phyloP scores from a whole-genome alignment of 2,329 filamentous ascomycete genomes.

The Aspergillus tanneri region DNA sequence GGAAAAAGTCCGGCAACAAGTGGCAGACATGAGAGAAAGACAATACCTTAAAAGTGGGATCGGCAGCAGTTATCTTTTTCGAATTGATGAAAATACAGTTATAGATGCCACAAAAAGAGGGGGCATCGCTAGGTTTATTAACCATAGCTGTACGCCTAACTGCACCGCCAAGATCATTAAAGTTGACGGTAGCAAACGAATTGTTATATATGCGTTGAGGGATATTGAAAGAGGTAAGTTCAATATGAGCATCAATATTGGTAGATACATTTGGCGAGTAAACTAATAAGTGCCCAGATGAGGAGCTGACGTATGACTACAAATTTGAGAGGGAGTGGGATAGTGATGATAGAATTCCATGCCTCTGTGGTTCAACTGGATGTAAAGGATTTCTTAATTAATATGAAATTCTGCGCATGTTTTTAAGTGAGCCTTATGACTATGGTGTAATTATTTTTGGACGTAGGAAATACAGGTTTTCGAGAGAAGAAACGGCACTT shows the following conservation, averaged over 20 bases:
- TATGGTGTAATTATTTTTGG: too few relatives aligned
- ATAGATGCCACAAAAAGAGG: constrained; percentile 98
- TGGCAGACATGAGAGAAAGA: constrained; percentile 92
- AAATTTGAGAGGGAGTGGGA: constrained; percentile 98
- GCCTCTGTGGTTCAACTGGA: constrained; percentile 89
- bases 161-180: constrained; percentile 99
- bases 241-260: not conserved
- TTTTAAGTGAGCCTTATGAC: too few relatives aligned
- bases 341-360: constrained; percentile 92
- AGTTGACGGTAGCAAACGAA: constrained; percentile 94
- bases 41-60: constrained; percentile 95
- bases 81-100: constrained; percentile 96
- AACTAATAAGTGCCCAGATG: constrained; percentile 60
- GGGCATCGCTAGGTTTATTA: constrained; percentile 97
- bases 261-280: not conserved
- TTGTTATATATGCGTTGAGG: constrained; percentile 96
- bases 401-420: constrained; percentile 25
- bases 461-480: too few relatives aligned
- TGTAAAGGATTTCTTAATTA: constrained; percentile 99
- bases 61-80: constrained; percentile 94
- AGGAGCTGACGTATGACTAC: constrained; percentile 99
- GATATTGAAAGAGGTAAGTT: constrained; percentile 93
- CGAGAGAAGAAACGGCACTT: too few relatives aligned
- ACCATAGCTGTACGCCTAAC: constrained; percentile 95
- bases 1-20: constrained; percentile 93